Percentiles rank a stretch among this genome's conserved stretches.
Conservation (phyloP, 306 rosid species). For the Cucurbita ficifolia region DNA sequence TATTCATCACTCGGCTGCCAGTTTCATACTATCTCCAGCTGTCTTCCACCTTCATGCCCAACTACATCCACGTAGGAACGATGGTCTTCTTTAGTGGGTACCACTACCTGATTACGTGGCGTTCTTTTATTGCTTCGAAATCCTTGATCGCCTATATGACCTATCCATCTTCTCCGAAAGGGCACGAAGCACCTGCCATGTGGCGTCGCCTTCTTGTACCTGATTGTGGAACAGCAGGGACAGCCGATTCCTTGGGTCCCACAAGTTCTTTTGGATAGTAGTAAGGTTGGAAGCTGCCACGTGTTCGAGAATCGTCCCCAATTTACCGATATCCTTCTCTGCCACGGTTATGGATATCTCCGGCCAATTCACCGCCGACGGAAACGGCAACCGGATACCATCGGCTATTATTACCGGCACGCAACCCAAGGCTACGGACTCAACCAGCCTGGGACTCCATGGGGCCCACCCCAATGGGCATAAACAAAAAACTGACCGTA, state of each 20-base stretch:
- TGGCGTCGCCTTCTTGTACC: slow-evolving; percentile 72
- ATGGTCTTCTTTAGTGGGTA: not conserved
- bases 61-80: slow-evolving; percentile 6
- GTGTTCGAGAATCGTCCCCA: slow-evolving; percentile 47
- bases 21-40: slow-evolving; percentile 25
- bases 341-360: slow-evolving; percentile 68
- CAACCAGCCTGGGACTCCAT: slow-evolving; percentile 91
- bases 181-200: slow-evolving; percentile 52
- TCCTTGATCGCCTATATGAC: slow-evolving; percentile 32
- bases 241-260: slow-evolving; percentile 44
- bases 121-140: slow-evolving; percentile 17
- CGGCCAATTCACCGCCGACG: slow-evolving; percentile 49
- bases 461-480: slow-evolving; percentile 99
- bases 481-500: slow-evolving; percentile 61
- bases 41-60: slow-evolving; percentile 18
- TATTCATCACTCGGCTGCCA: not conserved
- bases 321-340: slow-evolving; percentile 54
- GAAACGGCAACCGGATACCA: slow-evolving; percentile 59
- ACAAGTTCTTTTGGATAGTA: slow-evolving; percentile 39
- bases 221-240: slow-evolving; percentile 41
- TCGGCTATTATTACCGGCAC: slow-evolving; percentile 87
- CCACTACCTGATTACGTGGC: slow-evolving; percentile 14
- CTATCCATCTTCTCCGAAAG: slow-evolving; percentile 36
- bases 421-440: slow-evolving; percentile 71
- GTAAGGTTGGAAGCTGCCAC: slow-evolving; percentile 72